phyloP scores from a whole-genome alignment of 2,329 filamentous ascomycete species.

The Hypomyces rosellus region DNA sequence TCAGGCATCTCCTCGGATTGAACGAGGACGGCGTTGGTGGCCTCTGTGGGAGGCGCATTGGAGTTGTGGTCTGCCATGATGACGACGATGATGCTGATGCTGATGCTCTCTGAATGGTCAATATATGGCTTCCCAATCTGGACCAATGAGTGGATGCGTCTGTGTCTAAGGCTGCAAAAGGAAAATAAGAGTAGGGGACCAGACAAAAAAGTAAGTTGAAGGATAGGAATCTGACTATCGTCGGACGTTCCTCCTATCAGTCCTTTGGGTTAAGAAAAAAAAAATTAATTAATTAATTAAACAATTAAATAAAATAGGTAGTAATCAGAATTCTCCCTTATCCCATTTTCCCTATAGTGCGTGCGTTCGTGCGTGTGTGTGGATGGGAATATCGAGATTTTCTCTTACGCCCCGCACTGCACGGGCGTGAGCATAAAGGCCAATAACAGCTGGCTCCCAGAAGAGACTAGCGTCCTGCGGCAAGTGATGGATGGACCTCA shows the following conservation, averaged over 20 bases:
- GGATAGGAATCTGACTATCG: no score
- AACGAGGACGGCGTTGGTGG: conserved; percentile 77
- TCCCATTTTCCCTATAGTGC: background rate
- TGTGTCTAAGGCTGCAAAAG: no score
- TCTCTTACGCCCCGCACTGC: background rate
- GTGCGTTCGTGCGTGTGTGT: no score
- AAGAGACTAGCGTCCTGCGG: conserved; percentile 13
- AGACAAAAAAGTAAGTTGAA: no score
- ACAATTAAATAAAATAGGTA: background rate
- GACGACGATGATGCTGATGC: no score
- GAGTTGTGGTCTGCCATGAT: conserved; percentile 31
- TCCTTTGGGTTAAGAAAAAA: background rate
- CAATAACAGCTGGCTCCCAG: conserved; percentile 5
- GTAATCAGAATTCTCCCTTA: background rate
- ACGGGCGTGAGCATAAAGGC: background rate
- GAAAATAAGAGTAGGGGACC: no score
- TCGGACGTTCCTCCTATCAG: no score
- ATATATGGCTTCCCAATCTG: no score
- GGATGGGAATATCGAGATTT: background rate
- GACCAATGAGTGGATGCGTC: no score
- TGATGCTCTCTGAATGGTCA: no score
- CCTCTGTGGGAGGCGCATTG: conserved; percentile 48
- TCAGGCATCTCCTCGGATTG: conserved; percentile 76
- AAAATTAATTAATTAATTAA: background rate
- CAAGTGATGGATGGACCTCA: conserved; percentile 8